Evolutionary conservation across 1,284 basidiomycete genomes (phyloP), one percentile per base, ranked within the genome.

Genomic region (Papiliotrema fonsecae): DNA sequence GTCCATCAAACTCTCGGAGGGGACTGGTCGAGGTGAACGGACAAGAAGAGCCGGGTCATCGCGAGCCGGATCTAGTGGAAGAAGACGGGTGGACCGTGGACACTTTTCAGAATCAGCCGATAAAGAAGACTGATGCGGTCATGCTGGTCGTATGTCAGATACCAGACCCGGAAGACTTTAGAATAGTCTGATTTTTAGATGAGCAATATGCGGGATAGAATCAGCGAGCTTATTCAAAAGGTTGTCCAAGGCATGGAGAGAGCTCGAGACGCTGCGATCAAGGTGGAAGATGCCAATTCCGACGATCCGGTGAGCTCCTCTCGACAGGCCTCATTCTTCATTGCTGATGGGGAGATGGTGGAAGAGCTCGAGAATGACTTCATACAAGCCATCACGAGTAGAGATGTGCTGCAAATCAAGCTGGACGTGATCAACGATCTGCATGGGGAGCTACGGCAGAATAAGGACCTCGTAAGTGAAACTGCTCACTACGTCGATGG

Each of bases 361-460:
- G 31, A 48, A 10, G 47, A 57, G 19, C 32, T 64, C 10, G 58
- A 62, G 31, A 34, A 18, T 6, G 44, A 44, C 2, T 50, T 61
- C 25, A 49, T 49, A 16, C 22, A 49, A 30, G 42, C 38, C 6
- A 37, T 61, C 5, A 58, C 64, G n/a, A 47, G 56, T 24, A 28
- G 45, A 28, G 24, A 50, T 16, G 22, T 59, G 6, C 24, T 64
- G 7, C 28, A 51, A 25, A 51, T 64, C 41, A 54, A 54, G 31
- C 53, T 51, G 9, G 61, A 78, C 36, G 74, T 78, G 6, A 68
- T 91, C 27, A 75, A 77, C 19, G 76, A 77, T 4, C 67, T 90
- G 2, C 72, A 81, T 34, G 80, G 85, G 59, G 67, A 74, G 32
- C 67, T 88, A 19, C 70, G 76, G 10, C 28, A 36, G 25, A 47